Evolutionary conservation across 2,329 filamentous ascomycete species (phyloP), one percentile per base, ranked within the genome.

Genomic region (Stachybotrys chartarum): DNA sequence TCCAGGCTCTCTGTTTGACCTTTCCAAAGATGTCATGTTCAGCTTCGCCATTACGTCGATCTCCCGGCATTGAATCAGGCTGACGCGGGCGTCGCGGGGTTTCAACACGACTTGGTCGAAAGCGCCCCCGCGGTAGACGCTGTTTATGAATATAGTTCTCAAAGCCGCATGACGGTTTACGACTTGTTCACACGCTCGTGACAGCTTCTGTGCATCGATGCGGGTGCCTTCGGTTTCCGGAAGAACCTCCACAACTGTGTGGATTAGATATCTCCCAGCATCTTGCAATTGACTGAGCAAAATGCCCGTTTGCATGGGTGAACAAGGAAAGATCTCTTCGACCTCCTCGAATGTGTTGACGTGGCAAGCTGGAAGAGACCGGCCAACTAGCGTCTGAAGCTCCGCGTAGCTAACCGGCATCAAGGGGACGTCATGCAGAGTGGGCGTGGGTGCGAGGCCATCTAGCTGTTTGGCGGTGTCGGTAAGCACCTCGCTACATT

Each of bases 261-360:
- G 57, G 56, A 62, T 61, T n/a, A 52, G 56, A 51, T 58, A 62
- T 10, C 59, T 56, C 0, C 53, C 57, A 7, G 63, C 55, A 10
- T 61, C 56, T 0, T 57, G 56, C 30, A 67, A 16, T 16, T 72
- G 69, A 30, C 69, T 72, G n/a, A 74, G 56, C 0, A 72, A 56
- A 12, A 75, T 65, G 5, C 71, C 72, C 1, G 65, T 63, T 48
- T 75, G 72, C 57, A 72, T 66, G 0, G 70, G 69, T 1, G 72
- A 71, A 54, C 69, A 72, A 1, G 72, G 72, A 18, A 70, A 74
- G 0, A 73, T 64, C 18, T 71, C 70, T 30, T 70, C 62, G 0
- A 74, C 59, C 3, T 64, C 59, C 0, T 56, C 49, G 1, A 64
- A 51, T 5, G 51, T 44, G 5, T 8, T 7, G 8, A 64, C 49